Evolutionary conservation across 805 yeast species (phyloP).

Genomic region (Lachancea fermentati): DNA sequence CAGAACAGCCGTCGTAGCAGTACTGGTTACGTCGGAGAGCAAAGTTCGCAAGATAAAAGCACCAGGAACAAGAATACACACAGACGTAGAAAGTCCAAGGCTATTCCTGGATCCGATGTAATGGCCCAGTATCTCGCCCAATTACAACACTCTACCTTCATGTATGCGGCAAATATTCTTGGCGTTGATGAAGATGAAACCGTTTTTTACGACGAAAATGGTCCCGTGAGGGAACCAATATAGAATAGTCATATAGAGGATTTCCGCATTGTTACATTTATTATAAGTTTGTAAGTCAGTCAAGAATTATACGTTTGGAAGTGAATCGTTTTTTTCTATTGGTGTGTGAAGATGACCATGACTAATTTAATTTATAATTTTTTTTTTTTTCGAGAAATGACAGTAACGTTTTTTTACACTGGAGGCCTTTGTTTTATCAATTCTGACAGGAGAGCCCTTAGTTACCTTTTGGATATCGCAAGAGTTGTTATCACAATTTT

Average conservation of each 20-base stretch:
- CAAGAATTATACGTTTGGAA: no score
- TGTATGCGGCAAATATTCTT: constrained; percentile 49
- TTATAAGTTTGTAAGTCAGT: not conserved
- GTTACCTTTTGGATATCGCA: no score
- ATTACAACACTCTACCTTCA: constrained; percentile 54
- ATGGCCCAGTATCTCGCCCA: constrained; percentile 78
- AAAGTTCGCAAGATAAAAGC: not conserved
- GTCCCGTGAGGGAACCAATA: not conserved
- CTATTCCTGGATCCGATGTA: constrained; percentile 59
- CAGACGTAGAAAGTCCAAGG: constrained; percentile 11
- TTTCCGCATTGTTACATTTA: not conserved
- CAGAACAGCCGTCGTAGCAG: constrained; percentile 9
- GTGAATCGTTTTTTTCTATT: no score
- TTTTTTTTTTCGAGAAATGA: no score
- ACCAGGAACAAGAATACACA: constrained; percentile 5
- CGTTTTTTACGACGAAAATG: constrained; percentile 18
- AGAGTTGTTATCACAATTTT: no score
- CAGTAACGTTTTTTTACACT: no score
- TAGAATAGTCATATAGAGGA: not conserved
- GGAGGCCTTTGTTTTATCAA: no score
- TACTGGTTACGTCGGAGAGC: constrained; percentile 1
- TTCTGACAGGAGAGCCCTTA: no score
- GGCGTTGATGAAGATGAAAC: constrained; percentile 39
- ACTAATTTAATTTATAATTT: no score
- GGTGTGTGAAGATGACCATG: no score